Conservation (phyloP, 345 rosid genomes). For the Litchi chinensis region DNA sequence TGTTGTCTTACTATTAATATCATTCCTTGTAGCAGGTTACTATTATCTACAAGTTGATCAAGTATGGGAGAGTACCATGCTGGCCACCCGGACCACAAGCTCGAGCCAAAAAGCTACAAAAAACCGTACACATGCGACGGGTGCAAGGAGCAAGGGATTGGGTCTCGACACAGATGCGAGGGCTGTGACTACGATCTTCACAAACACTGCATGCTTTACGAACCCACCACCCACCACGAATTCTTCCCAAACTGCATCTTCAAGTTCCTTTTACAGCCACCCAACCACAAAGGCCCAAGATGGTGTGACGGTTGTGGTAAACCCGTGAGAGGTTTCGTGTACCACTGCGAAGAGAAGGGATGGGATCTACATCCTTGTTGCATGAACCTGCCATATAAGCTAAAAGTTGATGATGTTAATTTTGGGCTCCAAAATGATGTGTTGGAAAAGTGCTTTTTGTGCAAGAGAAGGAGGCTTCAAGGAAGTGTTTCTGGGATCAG, state of each 20-base stretch:
- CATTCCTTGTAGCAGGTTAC: neutral
- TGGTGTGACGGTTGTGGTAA: constrained; percentile 16
- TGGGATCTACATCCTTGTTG: constrained; percentile 22
- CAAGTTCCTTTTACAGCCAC: neutral
- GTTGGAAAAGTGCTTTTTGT: constrained; percentile 11
- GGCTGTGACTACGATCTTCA: constrained; percentile 16
- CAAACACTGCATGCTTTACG: neutral
- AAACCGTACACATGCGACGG: constrained; percentile 23
- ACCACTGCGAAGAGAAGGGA: neutral
- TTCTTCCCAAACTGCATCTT: constrained; percentile 14
- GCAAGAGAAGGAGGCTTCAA: neutral
- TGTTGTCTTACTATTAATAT: no score
- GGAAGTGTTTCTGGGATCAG: neutral
- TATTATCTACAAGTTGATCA: neutral
- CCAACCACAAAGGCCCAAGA: neutral
- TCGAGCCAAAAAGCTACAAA: neutral
- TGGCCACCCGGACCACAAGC: constrained; percentile 6
- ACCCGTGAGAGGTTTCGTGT: constrained; percentile 2
- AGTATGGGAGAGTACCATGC: neutral
- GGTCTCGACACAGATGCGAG: constrained; percentile 15
- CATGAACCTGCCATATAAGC: neutral
- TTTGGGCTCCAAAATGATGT: neutral
- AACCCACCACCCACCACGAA: neutral
- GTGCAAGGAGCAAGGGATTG: constrained; percentile 14
- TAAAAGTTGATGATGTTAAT: neutral